Percentiles rank a stretch among this genome's conserved stretches.
Evolutionary conservation across 768 basidiomycete species (phyloP).

Genomic region (Butyriboletus loyo): DNA sequence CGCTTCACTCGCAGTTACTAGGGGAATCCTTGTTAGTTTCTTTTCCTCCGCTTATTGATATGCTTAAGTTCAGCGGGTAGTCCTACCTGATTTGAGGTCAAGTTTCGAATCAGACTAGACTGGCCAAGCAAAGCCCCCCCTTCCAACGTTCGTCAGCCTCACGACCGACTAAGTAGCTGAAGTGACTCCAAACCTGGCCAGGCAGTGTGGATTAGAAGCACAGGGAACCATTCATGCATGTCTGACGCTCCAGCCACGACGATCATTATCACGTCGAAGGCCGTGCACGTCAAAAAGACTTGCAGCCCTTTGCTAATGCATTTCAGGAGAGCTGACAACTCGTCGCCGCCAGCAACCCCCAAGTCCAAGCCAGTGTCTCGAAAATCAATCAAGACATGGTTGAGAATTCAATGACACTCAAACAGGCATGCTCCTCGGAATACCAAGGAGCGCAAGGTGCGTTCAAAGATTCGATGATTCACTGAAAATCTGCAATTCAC

Average conservation of each 20-base stretch:
- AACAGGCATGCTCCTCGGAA: constrained; percentile 73
- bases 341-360: constrained; percentile 7
- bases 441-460: constrained; percentile 76
- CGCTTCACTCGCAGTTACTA: constrained; percentile 86
- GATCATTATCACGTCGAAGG: constrained; percentile 53
- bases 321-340: constrained; percentile 12
- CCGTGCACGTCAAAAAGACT: constrained; percentile 2
- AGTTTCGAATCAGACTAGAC: no score
- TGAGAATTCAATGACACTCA: constrained; percentile 68
- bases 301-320: constrained; percentile 2
- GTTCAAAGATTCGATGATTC: constrained; percentile 84
- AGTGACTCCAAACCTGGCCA: no score
- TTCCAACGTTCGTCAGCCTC: no score
- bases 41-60: constrained; percentile 90
- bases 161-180: no score
- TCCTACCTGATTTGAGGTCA: constrained; percentile 82
- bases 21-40: constrained; percentile 89
- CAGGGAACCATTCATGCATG: not conserved
- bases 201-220: not conserved
- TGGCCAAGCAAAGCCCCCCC: no score
- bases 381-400: constrained; percentile 33
- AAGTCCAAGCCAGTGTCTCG: constrained; percentile 8
- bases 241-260: constrained; percentile 24
- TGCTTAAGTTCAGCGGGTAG: constrained; percentile 87
- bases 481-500: constrained; percentile 56